A percentile compares a stretch with the other conserved stretches of the same genome.
Conservation (phyloP, 768 basidiomycete genomes). For the Hericium rajendrae region DNA sequence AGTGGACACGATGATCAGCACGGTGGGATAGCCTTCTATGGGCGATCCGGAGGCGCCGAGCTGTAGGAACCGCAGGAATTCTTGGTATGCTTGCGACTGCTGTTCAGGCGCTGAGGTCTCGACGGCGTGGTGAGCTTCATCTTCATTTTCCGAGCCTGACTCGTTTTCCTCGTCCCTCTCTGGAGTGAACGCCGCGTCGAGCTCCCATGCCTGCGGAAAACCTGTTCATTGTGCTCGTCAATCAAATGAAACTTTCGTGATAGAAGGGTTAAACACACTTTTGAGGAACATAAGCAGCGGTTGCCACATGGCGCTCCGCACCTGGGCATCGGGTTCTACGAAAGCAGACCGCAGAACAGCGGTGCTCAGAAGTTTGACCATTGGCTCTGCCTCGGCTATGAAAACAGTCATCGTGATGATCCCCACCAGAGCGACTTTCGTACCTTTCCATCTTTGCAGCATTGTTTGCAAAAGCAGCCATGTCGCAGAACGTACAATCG, state of each 20-base stretch:
- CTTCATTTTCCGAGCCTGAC: conserved; percentile 26
- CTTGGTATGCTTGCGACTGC: conserved; percentile 39
- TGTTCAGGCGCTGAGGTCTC: background rate
- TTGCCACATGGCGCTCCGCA: conserved; percentile 60
- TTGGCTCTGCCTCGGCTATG: conserved; percentile 18
- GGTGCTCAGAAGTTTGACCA: conserved; percentile 41
- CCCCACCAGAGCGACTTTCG: background rate
- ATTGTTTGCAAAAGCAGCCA: conserved; percentile 50
- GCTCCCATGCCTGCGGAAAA: conserved; percentile 55
- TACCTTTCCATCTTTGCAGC: conserved; percentile 38
- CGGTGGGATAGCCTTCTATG: conserved; percentile 68
- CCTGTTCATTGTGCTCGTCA: conserved; percentile 30
- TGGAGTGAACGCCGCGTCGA: conserved; percentile 25
- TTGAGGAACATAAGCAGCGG: conserved; percentile 64
- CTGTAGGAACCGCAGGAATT: conserved; percentile 74
- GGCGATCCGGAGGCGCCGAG: conserved; percentile 75
- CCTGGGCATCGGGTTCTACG: conserved; percentile 60
- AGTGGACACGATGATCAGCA: conserved; percentile 75
- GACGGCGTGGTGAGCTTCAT: conserved; percentile 26
- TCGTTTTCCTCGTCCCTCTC: conserved; percentile 23
- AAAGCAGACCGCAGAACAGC: conserved; percentile 60
- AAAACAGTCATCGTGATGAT: background rate
- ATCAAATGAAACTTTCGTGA: background rate
- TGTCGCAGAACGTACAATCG: conserved; percentile 59
- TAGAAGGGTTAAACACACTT: conserved; percentile 33